Evolutionary conservation across 495 filamentous ascomycete species (phyloP), one percentile per base, ranked within the genome.

Genomic region (Baudoinia panamericana): DNA sequence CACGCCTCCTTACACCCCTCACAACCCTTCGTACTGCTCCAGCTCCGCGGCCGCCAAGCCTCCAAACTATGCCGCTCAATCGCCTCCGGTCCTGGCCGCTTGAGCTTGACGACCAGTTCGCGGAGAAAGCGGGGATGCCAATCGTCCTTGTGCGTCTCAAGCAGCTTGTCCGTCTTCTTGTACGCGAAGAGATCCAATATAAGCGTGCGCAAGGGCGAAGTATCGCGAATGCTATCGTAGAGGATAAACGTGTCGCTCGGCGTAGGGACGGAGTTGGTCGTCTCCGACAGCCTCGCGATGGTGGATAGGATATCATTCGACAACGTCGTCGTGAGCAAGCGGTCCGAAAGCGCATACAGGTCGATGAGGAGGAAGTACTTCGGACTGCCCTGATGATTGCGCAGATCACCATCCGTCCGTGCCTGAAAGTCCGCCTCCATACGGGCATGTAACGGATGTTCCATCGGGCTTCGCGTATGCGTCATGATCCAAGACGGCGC

Each of bases 171-270:
- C 43, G 65, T 69, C 45, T 65, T 65, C 52, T 68, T 69, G 53
- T 60, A 67, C 23, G 57, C 63, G 50, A 68, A 68, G 39, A 70
- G 52, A 50, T 69, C 66, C 17, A 67, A 41, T 4, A 68, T 52
- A 32, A 70, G 50, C 8, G 42, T 42, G 24, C 63, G 47, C 23
- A 68, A 19, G 13, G 50, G 51, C 24, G 53, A 31, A 13, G 5
- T 23, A 17, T 48, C 48, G 17, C 39, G 41, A 43, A 62, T 54
- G 19, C 25, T 25, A 18, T 57, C 51, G 52, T 60, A 70, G 33
- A 69, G 34, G 28, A 62, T 58, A 31, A 54, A 50, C 21, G 65
- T 69, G 45, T 69, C 67, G 26, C 46, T 51, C 0, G 66, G 65
- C 34, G 63, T 68, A 10, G 61, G 64, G 3, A 67, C 66, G 32